Percentiles rank a stretch among this genome's conserved stretches.
Conservation (phyloP, 164 flowering plant species). For the Kingdonia uniflora region DNA sequence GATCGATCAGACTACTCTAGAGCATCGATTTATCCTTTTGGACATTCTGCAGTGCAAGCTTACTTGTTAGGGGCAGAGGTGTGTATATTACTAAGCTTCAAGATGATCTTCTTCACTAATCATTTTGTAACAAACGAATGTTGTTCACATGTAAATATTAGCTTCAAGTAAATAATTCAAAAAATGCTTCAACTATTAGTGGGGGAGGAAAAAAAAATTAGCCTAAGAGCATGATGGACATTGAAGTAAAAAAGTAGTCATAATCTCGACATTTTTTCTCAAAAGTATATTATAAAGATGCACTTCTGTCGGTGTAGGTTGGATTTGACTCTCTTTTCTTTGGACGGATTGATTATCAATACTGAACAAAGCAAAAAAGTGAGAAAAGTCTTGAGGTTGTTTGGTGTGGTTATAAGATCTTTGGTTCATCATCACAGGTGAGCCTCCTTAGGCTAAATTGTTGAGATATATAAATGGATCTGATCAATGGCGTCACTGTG, state of each 20-base stretch:
- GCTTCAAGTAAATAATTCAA: too few species aligned
- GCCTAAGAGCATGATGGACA: too few species aligned
- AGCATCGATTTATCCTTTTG: conserved; percentile 79
- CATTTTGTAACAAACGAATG: not conserved
- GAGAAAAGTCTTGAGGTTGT: conserved; percentile 81
- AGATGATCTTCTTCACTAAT: too few species aligned
- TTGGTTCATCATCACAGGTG: conserved; percentile 51
- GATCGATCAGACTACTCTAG: conserved; percentile 92
- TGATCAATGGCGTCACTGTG: not conserved
- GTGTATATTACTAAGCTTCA: too few species aligned
- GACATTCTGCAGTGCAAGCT: conserved; percentile 94
- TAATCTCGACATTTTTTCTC: not conserved
- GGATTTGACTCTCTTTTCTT: conserved; percentile 87
- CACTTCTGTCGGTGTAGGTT: conserved; percentile 31
- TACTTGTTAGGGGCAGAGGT: conserved; percentile 91
- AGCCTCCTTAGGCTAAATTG: not conserved
- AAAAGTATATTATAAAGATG: not conserved
- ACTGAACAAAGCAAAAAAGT: conserved; percentile 55
- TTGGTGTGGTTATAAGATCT: conserved; percentile 77
- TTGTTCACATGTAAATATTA: not conserved
- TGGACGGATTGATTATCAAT: conserved; percentile 93
- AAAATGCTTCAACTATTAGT: too few species aligned
- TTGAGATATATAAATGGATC: not conserved
- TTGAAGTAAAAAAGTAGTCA: not conserved
- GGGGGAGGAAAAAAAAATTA: too few species aligned